A percentile compares a stretch with the other conserved stretches of the same genome.
Conservation (phyloP, 768 basidiomycete genomes). For the Lactarius quietus region DNA sequence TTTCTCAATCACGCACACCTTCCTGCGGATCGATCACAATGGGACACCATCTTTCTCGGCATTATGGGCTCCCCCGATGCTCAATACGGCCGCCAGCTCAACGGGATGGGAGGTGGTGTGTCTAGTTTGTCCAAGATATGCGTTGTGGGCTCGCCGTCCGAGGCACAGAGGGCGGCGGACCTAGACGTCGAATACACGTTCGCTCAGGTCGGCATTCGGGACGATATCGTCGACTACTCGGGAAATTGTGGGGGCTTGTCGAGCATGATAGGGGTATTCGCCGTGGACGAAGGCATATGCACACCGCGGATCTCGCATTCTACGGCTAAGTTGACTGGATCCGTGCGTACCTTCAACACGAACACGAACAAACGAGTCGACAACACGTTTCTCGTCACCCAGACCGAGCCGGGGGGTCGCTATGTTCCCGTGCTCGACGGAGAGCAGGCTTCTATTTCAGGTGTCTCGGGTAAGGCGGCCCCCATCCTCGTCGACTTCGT, state of each 20-base stretch:
- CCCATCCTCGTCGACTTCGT: conserved; percentile 64
- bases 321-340: conserved; percentile 29
- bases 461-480: conserved; percentile 64
- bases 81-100: no score
- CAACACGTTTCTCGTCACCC: conserved; percentile 60
- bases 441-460: conserved; percentile 56
- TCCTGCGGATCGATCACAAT: no score
- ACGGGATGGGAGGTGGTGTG: no score
- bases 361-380: conserved; percentile 69
- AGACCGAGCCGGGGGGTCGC: conserved; percentile 10
- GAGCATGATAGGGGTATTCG: conserved; percentile 69
- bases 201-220: conserved; percentile 51
- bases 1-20: no score
- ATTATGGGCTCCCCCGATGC: no score
- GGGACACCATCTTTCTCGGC: no score
- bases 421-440: conserved; percentile 41
- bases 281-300: conserved; percentile 61
- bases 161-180: conserved; percentile 40
- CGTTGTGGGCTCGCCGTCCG: no score
- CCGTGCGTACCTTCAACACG: conserved; percentile 62
- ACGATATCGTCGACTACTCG: no score
- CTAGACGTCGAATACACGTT: conserved; percentile 72
- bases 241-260: conserved; percentile 76
- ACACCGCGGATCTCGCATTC: conserved; percentile 26
- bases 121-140: no score